These are phyloP conservation scores for Sphagnum contortum DNA, from an alignment of 225 moss, liverwort and hornwort genomes.

Conservation along the genomic window DNA sequence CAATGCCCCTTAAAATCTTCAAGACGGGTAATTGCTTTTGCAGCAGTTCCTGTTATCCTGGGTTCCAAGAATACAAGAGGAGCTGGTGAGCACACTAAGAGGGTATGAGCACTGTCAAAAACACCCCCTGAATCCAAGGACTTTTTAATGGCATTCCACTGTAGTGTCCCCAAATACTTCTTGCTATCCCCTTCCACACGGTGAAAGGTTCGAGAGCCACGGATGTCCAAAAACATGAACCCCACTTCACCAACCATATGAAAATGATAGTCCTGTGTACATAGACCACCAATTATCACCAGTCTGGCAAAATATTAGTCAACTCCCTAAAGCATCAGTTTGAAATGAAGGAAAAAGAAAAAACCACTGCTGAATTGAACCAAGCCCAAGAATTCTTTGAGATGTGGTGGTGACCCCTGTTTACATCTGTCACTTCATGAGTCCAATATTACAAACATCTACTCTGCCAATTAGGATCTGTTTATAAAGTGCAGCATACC, in stretches of 20 bases:
- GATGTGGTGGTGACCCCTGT: no score
- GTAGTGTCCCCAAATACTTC: slow-evolving; percentile 52
- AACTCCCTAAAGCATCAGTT: no score
- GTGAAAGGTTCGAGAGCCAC: slow-evolving; percentile 86
- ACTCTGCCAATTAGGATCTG: no score
- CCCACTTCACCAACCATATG: slow-evolving; percentile 81
- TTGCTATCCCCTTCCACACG: slow-evolving; percentile 33
- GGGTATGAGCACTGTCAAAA: slow-evolving; percentile 44
- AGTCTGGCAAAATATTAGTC: no score
- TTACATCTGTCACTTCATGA: no score
- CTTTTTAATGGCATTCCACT: slow-evolving; percentile 64
- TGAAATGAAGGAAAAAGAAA: no score
- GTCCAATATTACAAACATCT: no score
- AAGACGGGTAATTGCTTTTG: slow-evolving; percentile 43
- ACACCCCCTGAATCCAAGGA: slow-evolving; percentile 47
- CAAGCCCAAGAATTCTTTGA: no score
- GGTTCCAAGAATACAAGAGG: slow-evolving; percentile 86
- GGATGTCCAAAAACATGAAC: slow-evolving; percentile 82
- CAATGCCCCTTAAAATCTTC: slow-evolving; percentile 96
- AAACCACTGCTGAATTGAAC: no score
- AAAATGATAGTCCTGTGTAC: slow-evolving; percentile 75
- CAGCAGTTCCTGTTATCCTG: slow-evolving; percentile 44
- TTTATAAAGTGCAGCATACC: neutral
- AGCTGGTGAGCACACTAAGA: slow-evolving; percentile 81
- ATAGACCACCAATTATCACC: neutral